phyloP scores from a whole-genome alignment of 2,329 filamentous ascomycete species.

The Trichoderma harzianum region DNA sequence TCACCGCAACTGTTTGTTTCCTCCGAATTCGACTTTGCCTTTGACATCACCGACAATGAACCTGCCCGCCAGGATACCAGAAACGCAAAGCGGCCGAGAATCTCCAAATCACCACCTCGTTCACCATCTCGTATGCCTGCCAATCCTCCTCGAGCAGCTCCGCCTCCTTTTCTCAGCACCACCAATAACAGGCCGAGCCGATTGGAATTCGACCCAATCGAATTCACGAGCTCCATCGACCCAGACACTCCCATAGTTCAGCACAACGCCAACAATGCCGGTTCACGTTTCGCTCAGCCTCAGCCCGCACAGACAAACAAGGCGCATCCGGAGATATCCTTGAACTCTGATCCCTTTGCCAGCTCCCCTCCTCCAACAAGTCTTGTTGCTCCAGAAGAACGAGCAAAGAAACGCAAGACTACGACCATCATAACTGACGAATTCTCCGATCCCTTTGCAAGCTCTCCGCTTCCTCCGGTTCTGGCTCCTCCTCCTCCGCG shows the following conservation, averaged over 20 bases:
- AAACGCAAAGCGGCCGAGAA: not conserved
- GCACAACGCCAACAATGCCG: not conserved
- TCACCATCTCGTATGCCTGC: not conserved
- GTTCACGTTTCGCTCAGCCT: not conserved
- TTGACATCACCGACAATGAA: not conserved
- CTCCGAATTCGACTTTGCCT: not conserved
- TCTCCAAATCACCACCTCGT: not conserved
- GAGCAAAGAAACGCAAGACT: not conserved
- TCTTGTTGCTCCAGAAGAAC: not conserved
- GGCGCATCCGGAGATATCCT: not conserved
- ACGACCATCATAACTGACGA: not conserved
- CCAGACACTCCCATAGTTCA: not conserved
- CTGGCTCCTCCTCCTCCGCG: not conserved
- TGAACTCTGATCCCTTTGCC: not conserved
- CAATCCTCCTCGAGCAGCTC: not conserved
- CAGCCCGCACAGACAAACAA: not conserved
- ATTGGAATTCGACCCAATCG: conserved; percentile 30
- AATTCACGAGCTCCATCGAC: conserved; percentile 37
- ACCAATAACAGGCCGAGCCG: not conserved
- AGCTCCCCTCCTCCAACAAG: not conserved
- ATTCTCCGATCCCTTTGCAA: conserved; percentile 35
- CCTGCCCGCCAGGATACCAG: not conserved
- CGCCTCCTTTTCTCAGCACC: not conserved
- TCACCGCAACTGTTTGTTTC: not conserved
- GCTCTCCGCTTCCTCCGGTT: conserved; percentile 27